Base-by-base conservation (phyloP, 2,329 filamentous ascomycete species). In the Sclerotinia minor region DNA sequence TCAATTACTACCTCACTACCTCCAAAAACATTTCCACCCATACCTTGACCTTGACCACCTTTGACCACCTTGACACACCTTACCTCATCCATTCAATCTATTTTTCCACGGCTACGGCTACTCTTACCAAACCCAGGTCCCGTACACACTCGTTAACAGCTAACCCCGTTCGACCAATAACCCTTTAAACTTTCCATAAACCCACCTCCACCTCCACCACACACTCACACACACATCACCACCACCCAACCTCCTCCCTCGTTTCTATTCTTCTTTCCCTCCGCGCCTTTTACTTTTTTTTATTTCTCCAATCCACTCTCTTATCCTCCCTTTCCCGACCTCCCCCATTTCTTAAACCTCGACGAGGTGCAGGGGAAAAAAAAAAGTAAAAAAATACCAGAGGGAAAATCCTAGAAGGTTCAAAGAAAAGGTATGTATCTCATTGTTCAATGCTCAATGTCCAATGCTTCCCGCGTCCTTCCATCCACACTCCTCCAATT, bases 281-380 rank as follows among this genome's bases (percentile, higher is more conserved):
- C 68, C 71, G 68, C 70, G 67, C 69, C 72, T 68, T 71, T 74
- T n/a, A n/a, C n/a, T n/a, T 71, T 71, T 68, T 64, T 38, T 41
- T 19, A 19, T 19, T 69, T 70, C 71, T 69, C 71, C 68, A 70
- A 72, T 69, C 72, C 69, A 68, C 74, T 75, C 72, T 74, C 75
- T 74, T 76, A 76, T 71, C 68, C 70, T 71, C 69, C 66, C 70
- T 68, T 67, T 67, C 71, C 74, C 67, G 64, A 67, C 64, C 69
- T 67, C 70, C 71, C 74, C 71, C 72, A 73, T 72, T 74, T 73
- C 71, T 71, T 67, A 59, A 53, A 64, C 55, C 69, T 71, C 60
- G 68, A 64, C 67, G 64, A 71, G 66, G 67, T 67, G 64, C 69
- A 70, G 69, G 69, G 69, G 47, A 70, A 65, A 67, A 38, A 13